Evolutionary conservation across 148 eudicot genomes (phyloP).

Genomic region (Rhododendron ferrugineum): DNA sequence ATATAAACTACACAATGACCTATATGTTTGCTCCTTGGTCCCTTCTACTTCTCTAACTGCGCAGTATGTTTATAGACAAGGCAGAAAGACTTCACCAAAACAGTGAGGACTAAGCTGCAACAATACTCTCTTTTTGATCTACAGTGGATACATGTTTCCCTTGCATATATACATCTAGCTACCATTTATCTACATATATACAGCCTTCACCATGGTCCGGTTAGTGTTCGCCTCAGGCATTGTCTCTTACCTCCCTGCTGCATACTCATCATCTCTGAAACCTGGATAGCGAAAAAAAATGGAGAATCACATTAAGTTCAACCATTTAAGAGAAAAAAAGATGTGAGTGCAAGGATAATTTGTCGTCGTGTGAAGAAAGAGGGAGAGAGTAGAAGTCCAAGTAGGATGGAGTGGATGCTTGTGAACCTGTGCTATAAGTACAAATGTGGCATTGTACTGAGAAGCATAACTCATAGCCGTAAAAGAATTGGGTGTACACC

Average conservation of each 20-base stretch:
- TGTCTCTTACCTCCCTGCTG: slow-evolving; percentile 48
- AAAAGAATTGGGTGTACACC: background rate
- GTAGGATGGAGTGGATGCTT: background rate
- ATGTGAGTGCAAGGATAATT: background rate
- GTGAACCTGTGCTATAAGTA: background rate
- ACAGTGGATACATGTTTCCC: slow-evolving; percentile 10
- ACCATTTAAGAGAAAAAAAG: background rate
- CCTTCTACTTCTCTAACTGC: background rate
- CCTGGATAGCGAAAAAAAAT: slow-evolving; percentile 22
- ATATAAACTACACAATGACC: background rate
- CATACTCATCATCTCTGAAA: slow-evolving; percentile 49
- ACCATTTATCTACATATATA: background rate
- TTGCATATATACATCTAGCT: slow-evolving; percentile 37
- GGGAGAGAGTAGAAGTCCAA: background rate
- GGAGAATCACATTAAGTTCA: background rate
- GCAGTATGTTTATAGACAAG: background rate
- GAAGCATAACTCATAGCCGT: background rate
- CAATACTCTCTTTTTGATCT: slow-evolving; percentile 10
- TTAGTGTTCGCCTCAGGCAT: slow-evolving; percentile 66
- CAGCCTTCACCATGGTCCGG: slow-evolving; percentile 74
- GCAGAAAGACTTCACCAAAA: background rate
- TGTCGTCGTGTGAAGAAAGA: background rate
- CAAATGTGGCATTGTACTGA: background rate
- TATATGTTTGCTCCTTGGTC: background rate
- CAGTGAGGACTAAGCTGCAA: slow-evolving; percentile 13